These are phyloP conservation scores for Lineolata rhizophorae DNA, from an alignment of 495 filamentous ascomycete species.

Conservation along the genomic window DNA sequence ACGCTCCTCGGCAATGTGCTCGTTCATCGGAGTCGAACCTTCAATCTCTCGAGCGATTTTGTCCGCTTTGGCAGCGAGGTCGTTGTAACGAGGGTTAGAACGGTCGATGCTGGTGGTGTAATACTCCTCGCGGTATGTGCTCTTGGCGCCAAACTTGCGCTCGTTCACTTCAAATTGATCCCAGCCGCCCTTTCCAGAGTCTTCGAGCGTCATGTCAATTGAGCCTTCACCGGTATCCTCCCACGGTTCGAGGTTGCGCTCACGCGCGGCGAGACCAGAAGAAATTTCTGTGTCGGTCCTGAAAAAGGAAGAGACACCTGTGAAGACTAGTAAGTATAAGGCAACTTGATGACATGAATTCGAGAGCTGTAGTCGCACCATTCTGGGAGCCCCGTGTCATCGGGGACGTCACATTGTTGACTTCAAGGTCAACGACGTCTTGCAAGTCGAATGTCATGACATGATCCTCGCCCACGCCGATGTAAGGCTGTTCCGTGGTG, in stretches of 20 bases:
- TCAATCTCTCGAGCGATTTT: conserved; percentile 83
- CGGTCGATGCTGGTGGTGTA: conserved; percentile 86
- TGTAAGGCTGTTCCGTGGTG: conserved; percentile 29
- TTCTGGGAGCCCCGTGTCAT: too few relatives aligned
- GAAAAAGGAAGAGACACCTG: conserved; percentile 37
- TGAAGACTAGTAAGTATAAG: too few relatives aligned
- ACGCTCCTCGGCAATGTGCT: conserved; percentile 76
- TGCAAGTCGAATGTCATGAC: conserved; percentile 61
- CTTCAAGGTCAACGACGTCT: conserved; percentile 46
- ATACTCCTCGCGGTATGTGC: conserved; percentile 75
- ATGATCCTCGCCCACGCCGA: conserved; percentile 40
- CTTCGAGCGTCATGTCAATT: conserved; percentile 48
- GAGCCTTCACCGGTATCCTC: conserved; percentile 39
- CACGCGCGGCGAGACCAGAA: conserved; percentile 38
- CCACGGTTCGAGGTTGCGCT: conserved; percentile 71
- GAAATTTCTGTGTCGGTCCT: conserved; percentile 82
- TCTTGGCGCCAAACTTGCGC: conserved; percentile 63
- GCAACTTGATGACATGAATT: too few relatives aligned
- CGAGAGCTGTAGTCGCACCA: too few relatives aligned
- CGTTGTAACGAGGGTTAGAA: conserved; percentile 55
- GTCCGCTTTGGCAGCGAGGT: conserved; percentile 54
- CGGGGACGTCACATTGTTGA: too few relatives aligned
- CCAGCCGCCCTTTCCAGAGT: conserved; percentile 31
- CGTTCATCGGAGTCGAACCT: conserved; percentile 36
- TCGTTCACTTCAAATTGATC: conserved; percentile 91